phyloP scores from a whole-genome alignment of 106 monocot genomes.

The Gastrodia elata region DNA sequence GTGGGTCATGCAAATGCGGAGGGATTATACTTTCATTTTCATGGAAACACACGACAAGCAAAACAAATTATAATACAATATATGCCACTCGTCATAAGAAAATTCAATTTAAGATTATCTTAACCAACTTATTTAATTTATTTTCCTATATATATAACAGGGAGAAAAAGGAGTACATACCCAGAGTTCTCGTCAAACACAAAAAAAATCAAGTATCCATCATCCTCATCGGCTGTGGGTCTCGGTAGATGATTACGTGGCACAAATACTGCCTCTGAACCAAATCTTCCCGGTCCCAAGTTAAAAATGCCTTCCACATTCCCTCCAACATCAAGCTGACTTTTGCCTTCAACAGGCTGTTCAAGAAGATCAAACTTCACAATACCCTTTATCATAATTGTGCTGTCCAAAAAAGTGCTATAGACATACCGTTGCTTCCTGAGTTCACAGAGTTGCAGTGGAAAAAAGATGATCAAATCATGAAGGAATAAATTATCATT shows the following conservation, averaged over 20 bases:
- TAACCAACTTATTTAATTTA: too few relatives aligned
- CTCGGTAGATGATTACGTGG: slow-evolving; percentile 64
- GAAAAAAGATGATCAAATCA: background rate
- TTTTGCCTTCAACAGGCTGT: slow-evolving; percentile 43
- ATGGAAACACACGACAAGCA: too few relatives aligned
- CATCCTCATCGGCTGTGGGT: slow-evolving; percentile 70
- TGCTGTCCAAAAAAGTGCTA: slow-evolving; percentile 31
- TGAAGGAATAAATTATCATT: too few relatives aligned
- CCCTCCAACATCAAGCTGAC: slow-evolving; percentile 75
- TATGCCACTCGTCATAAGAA: too few relatives aligned
- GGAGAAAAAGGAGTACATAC: slow-evolving; percentile 28
- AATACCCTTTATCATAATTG: slow-evolving; percentile 49
- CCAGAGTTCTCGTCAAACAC: slow-evolving; percentile 60
- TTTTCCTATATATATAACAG: too few relatives aligned
- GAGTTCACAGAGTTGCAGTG: background rate
- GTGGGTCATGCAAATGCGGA: too few relatives aligned
- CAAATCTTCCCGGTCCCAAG: slow-evolving; percentile 72
- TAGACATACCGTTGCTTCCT: slow-evolving; percentile 89
- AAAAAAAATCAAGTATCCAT: slow-evolving; percentile 93
- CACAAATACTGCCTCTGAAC: slow-evolving; percentile 92
- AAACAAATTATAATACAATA: too few relatives aligned
- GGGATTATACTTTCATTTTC: too few relatives aligned
- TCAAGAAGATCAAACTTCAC: slow-evolving; percentile 82
- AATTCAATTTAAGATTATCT: too few relatives aligned
- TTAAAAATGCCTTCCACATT: slow-evolving; percentile 69